Evolutionary conservation across 768 basidiomycete species (phyloP), one percentile per base, ranked within the genome.

Genomic region (Amanita rimosa): DNA sequence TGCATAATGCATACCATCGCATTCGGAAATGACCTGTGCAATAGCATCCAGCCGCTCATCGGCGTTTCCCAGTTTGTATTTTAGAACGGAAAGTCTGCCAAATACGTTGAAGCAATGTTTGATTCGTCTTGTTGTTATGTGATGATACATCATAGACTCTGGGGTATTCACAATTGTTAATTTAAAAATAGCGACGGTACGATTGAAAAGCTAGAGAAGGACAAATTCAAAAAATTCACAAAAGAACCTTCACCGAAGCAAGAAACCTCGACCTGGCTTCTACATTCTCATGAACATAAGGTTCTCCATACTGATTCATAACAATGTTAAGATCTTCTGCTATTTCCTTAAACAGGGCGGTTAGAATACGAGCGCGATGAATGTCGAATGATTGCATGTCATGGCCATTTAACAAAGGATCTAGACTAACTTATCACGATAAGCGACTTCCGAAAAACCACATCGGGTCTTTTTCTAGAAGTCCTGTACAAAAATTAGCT

Each of bases 361-460:
- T 54, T 36, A 53, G 57, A 49, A 58, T 56, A 31, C 57, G 57
- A 33, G 57, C 51, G 45, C 57, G 57, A 42, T 53, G 35, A 40
- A 56, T 44, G 19, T 56, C 53, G 46, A 58, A 58, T 37, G 54
- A 49, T 44, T 44, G 39, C 39, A 54, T 54, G 47, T 58, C 57
- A 21, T 27, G 11, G 24, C 50, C 41, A 19, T 34, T 38, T 48
- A 31, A 21, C 5, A 14, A 13, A 34, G 52, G 51, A n/a, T 53
- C 43, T 40, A 58, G 46, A 46, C 55, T 48, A 49, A 58, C 57
- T 43, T 52, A 7, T 55, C 46, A 17, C 35, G 38, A 48, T 55
- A 57, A 27, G 29, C 17, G 8, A 55, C 53, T n/a, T 53, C 51
- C 17, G 56, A 57, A 43, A 57, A 55, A 40, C 46, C 50, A 29